Percentiles rank a stretch among this genome's conserved stretches.
phyloP scores from a whole-genome alignment of 2,329 filamentous ascomycete genomes.

The Fusarium pseudoanthophilum region DNA sequence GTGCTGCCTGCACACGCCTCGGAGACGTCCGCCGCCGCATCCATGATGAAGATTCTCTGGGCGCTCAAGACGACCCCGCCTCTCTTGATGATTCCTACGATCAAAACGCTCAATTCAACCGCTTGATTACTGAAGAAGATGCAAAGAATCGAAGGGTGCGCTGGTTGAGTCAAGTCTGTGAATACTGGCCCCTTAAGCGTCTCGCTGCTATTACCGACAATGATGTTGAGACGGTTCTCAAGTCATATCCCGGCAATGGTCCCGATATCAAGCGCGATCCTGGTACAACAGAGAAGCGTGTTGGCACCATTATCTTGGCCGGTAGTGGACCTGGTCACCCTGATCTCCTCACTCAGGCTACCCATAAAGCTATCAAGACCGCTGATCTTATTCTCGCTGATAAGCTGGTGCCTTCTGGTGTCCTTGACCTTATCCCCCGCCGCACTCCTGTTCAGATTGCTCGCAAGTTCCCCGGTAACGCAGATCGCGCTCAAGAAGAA shows the following conservation, averaged over 20 bases:
- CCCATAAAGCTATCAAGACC: constrained; percentile 77
- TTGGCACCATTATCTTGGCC: constrained; percentile 84
- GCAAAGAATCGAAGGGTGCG: constrained; percentile 83
- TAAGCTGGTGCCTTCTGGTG: constrained; percentile 85
- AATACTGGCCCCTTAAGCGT: constrained; percentile 93
- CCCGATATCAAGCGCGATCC: constrained; percentile 38
- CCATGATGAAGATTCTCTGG: constrained; percentile 74
- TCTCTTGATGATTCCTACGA: constrained; percentile 73
- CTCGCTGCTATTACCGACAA: constrained; percentile 82
- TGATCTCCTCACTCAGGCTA: constrained; percentile 86
- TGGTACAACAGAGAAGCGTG: constrained; percentile 44
- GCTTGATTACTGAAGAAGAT: constrained; percentile 79
- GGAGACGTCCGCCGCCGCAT: constrained; percentile 77
- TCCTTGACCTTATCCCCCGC: constrained; percentile 90
- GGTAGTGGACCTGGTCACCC: constrained; percentile 94
- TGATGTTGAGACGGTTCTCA: constrained; percentile 81
- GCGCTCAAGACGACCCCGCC: constrained; percentile 60
- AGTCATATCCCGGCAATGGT: constrained; percentile 67
- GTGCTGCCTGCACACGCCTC: constrained; percentile 79
- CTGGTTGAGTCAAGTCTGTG: constrained; percentile 96
- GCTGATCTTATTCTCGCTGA: constrained; percentile 86
- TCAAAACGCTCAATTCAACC: constrained; percentile 87
- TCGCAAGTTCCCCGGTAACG: constrained; percentile 97
- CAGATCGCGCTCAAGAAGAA: constrained; percentile 91
- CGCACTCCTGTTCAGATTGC: constrained; percentile 91